phyloP scores from a whole-genome alignment of 2,329 filamentous ascomycete genomes.

The Pezicula rhizophila region DNA sequence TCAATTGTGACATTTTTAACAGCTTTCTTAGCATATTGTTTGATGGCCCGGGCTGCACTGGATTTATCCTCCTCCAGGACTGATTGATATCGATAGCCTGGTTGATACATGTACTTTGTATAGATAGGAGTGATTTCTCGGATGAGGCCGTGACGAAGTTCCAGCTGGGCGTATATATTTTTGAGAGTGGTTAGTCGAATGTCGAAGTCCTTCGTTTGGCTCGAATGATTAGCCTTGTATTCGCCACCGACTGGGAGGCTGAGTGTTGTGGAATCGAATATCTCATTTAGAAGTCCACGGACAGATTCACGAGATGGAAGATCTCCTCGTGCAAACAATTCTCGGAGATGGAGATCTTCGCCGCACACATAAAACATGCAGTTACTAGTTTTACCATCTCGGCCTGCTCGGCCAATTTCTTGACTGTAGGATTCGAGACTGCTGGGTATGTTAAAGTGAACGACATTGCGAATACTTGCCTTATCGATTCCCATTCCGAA shows the following conservation, averaged over 20 bases:
- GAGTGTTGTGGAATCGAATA: conserved; percentile 37
- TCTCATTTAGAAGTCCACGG: conserved; percentile 39
- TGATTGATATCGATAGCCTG: conserved; percentile 26
- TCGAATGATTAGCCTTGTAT: conserved; percentile 39
- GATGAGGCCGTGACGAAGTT: conserved; percentile 50
- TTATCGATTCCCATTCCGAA: conserved; percentile 59
- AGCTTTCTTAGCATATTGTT: conserved; percentile 32
- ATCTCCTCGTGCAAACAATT: conserved; percentile 55
- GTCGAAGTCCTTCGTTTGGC: conserved; percentile 44
- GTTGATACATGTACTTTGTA: conserved; percentile 45
- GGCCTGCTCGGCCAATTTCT: conserved; percentile 49
- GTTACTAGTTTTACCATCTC: conserved; percentile 45
- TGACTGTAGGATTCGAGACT: conserved; percentile 53
- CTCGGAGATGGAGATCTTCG: conserved; percentile 51
- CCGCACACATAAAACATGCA: conserved; percentile 54
- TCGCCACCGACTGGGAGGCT: conserved; percentile 32
- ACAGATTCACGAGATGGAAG: conserved; percentile 48
- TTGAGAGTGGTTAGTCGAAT: conserved; percentile 43
- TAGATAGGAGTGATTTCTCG: conserved; percentile 53
- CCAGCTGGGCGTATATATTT: conserved; percentile 54
- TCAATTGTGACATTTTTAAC: conserved; percentile 41
- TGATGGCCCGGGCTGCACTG: conserved; percentile 38
- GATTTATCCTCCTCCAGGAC: conserved; percentile 32
- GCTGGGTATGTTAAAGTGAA: conserved; percentile 45
- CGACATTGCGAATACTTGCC: conserved; percentile 45